These are phyloP conservation scores for Misopates orontium DNA, from an alignment of 257 asterid species.

Conservation along the genomic window DNA sequence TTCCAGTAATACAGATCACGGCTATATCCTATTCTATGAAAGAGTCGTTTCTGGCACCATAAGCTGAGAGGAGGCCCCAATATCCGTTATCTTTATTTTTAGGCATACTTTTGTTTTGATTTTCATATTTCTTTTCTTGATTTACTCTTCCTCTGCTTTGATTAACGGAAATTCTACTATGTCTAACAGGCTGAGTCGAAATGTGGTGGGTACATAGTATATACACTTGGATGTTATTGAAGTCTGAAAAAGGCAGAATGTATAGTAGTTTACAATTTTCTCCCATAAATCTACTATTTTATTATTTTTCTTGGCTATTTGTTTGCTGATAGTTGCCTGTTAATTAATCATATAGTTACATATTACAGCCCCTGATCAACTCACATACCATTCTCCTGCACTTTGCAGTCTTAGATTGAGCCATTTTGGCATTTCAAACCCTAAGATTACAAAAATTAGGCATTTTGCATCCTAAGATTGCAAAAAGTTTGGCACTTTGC, in stretches of 20 bases:
- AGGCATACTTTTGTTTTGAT: slow-evolving; percentile 24
- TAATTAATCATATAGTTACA: no score
- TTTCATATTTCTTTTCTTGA: slow-evolving; percentile 28
- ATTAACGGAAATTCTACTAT: slow-evolving; percentile 17
- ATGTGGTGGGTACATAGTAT: slow-evolving; percentile 18
- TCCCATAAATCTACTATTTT: slow-evolving; percentile 4
- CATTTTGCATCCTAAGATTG: no score
- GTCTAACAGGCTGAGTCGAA: slow-evolving; percentile 28
- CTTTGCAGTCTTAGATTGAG: no score
- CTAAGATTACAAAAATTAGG: no score
- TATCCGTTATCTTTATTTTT: slow-evolving; percentile 33
- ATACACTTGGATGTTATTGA: no score
- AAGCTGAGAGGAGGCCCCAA: slow-evolving; percentile 32
- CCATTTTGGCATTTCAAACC: no score
- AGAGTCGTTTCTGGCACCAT: slow-evolving; percentile 33
- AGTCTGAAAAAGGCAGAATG: slow-evolving; percentile 9
- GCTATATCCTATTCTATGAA: slow-evolving; percentile 73
- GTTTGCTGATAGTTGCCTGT: no score
- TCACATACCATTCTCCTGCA: slow-evolving; percentile 1
- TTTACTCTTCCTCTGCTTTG: slow-evolving; percentile 21
- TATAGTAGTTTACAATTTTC: slow-evolving; percentile 25
- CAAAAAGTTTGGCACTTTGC: no score
- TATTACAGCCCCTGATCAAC: no score
- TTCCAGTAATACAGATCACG: slow-evolving; percentile 73
- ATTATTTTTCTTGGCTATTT: no score